Evolutionary conservation across 148 eudicot genomes (phyloP).

Genomic region (Chenopodium formosanum): DNA sequence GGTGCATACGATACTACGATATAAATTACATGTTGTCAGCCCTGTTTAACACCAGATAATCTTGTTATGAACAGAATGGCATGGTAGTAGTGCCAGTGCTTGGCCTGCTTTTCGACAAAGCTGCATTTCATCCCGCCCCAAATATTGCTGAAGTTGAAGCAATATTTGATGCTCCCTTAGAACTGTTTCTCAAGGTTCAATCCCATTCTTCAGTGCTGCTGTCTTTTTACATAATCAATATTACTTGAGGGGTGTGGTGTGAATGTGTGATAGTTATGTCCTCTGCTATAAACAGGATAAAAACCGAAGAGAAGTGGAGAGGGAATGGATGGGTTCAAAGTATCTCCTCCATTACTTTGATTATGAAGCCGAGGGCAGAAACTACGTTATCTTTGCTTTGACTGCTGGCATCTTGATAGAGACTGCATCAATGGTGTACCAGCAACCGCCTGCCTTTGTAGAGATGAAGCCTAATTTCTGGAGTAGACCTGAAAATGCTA

Average conservation of each 20-base stretch:
- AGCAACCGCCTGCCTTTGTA: constrained; percentile 49
- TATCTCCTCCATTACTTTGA: constrained; percentile 75
- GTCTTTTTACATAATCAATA: neutral
- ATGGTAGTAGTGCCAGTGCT: constrained; percentile 68
- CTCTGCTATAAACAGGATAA: constrained; percentile 44
- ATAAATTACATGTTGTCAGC: no score
- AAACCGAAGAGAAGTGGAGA: constrained; percentile 62
- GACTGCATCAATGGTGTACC: constrained; percentile 69
- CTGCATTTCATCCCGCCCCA: constrained; percentile 51
- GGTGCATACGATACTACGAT: no score
- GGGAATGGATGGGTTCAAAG: constrained; percentile 67
- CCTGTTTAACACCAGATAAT: neutral
- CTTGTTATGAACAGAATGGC: constrained; percentile 31
- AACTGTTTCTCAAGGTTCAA: constrained; percentile 68
- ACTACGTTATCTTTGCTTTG: constrained; percentile 60
- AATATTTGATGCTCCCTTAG: constrained; percentile 74
- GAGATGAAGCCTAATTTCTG: constrained; percentile 56
- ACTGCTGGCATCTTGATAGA: constrained; percentile 80
- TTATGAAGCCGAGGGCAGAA: constrained; percentile 34
- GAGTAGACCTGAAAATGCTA: constrained; percentile 12
- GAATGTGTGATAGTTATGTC: neutral
- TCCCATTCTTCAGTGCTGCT: neutral
- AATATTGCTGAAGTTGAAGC: constrained; percentile 72
- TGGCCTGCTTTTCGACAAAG: constrained; percentile 54
- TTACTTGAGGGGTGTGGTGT: no score